A percentile compares a stretch with the other conserved stretches of the same genome.
These are phyloP conservation scores for Ophiosphaerella korrae DNA, from an alignment of 2,329 filamentous ascomycete species.

Conservation along the genomic window DNA sequence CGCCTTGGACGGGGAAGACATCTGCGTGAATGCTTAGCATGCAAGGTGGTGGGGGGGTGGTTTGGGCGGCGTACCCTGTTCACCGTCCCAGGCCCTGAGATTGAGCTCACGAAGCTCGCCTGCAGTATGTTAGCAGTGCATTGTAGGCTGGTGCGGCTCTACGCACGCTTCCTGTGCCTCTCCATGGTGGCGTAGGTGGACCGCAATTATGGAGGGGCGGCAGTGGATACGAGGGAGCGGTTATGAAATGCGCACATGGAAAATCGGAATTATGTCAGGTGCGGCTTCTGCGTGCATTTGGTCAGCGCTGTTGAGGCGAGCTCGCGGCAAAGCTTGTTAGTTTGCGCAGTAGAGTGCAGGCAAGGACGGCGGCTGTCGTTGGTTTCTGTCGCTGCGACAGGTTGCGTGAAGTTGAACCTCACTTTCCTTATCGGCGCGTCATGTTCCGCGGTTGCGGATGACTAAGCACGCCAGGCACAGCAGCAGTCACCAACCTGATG, in stretches of 20 bases:
- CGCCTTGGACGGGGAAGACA: conserved; percentile 75
- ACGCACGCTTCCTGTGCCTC: conserved; percentile 55
- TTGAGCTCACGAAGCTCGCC: conserved; percentile 92
- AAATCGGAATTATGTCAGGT: conserved; percentile 38
- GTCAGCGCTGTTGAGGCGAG: conserved; percentile 26
- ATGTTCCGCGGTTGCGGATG: conserved; percentile 13
- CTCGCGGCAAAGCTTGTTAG: conserved; percentile 22
- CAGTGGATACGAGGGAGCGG: conserved; percentile 35
- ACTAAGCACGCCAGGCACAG: conserved; percentile 12
- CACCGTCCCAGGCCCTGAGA: conserved; percentile 83
- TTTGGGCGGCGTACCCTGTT: conserved; percentile 67
- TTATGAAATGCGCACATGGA: conserved; percentile 45
- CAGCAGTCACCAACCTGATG: no score
- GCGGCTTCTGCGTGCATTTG: conserved; percentile 44
- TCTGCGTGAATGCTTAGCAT: conserved; percentile 57
- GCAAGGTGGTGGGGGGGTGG: conserved; percentile 8
- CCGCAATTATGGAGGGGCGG: conserved; percentile 43
- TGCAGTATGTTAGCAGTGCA: conserved; percentile 49
- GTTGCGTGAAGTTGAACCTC: conserved; percentile 25
- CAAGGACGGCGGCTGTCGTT: conserved; percentile 10
- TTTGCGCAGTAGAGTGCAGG: conserved; percentile 21
- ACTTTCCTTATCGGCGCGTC: conserved; percentile 24
- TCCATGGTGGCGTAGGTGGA: conserved; percentile 51
- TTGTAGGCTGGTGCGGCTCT: not conserved
- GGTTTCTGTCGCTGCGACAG: conserved; percentile 6